A percentile compares a stretch with the other conserved stretches of the same genome.
Conservation (phyloP, 1,139 yeast species). For the Nematodospora anomalae region DNA sequence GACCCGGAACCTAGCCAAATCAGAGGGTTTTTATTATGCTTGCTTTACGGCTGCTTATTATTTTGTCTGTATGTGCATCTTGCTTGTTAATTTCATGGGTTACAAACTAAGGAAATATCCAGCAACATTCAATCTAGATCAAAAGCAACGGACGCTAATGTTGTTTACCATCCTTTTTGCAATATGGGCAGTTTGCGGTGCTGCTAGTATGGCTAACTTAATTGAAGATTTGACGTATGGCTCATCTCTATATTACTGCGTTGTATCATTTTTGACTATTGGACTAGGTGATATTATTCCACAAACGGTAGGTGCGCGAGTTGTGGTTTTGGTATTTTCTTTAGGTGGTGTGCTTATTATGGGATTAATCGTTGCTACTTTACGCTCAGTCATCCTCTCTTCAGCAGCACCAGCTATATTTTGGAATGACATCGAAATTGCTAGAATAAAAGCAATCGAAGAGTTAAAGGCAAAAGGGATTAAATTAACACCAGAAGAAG, state of each 20-base stretch:
- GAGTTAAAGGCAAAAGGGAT: constrained; percentile 19
- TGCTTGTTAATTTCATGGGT: constrained; percentile 62
- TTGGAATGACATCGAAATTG: constrained; percentile 58
- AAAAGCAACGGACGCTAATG: constrained; percentile 71
- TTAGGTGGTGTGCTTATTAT: constrained; percentile 67
- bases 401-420: constrained; percentile 62
- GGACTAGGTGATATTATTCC: constrained; percentile 81
- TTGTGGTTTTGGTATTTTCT: constrained; percentile 61
- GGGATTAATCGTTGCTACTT: constrained; percentile 71
- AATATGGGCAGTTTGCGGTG: constrained; percentile 70
- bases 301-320: constrained; percentile 48
- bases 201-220: constrained; percentile 44
- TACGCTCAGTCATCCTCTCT: constrained; percentile 60
- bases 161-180: constrained; percentile 63
- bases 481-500: constrained; percentile 33
- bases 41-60: constrained; percentile 63
- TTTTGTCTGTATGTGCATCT: constrained; percentile 50
- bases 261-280: constrained; percentile 70
- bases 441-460: constrained; percentile 20
- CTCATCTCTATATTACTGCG: constrained; percentile 65
- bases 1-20: constrained; percentile 24
- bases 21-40: constrained; percentile 81
- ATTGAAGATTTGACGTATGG: constrained; percentile 49
- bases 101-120: constrained; percentile 59
- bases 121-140: constrained; percentile 63